Percentiles rank a stretch among this genome's conserved stretches.
Conservation (phyloP, 169 alveolate species). For the Neospora caninum region DNA sequence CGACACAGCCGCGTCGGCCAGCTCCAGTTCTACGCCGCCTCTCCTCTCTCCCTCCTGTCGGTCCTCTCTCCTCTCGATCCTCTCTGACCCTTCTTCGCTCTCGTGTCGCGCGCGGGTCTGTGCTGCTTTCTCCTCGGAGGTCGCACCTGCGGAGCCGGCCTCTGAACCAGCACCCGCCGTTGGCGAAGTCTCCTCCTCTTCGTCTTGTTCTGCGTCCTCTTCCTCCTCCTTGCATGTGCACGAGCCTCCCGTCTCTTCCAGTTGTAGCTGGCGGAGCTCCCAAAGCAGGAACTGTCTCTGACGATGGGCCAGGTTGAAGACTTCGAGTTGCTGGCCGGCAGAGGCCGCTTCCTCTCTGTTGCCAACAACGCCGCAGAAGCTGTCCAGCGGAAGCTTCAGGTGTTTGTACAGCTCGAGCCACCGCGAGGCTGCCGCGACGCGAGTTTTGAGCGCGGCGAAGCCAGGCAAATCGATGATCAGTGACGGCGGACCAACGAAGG, state of each 20-base stretch:
- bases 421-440: slow-evolving; percentile 30
- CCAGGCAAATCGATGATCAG: background rate
- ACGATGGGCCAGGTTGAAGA: background rate
- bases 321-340: background rate
- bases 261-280: slow-evolving; percentile 36
- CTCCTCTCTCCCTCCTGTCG: background rate
- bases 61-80: background rate
- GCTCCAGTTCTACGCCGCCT: too few relatives aligned
- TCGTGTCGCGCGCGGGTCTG: too few relatives aligned
- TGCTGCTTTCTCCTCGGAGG: too few relatives aligned
- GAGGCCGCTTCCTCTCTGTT: background rate
- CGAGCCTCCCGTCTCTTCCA: slow-evolving; percentile 15
- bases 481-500: background rate
- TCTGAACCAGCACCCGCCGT: too few relatives aligned
- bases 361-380: slow-evolving; percentile 17
- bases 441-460: slow-evolving; percentile 10
- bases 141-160: too few relatives aligned
- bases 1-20: background rate
- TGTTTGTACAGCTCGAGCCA: slow-evolving; percentile 5
- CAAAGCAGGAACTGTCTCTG: background rate
- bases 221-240: slow-evolving; percentile 13
- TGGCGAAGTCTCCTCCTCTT: background rate
- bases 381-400: background rate
- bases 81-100: too few relatives aligned
- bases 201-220: background rate